Base-by-base conservation (phyloP, 345 rosid genomes). In the Arabidopsis arenosa region DNA sequence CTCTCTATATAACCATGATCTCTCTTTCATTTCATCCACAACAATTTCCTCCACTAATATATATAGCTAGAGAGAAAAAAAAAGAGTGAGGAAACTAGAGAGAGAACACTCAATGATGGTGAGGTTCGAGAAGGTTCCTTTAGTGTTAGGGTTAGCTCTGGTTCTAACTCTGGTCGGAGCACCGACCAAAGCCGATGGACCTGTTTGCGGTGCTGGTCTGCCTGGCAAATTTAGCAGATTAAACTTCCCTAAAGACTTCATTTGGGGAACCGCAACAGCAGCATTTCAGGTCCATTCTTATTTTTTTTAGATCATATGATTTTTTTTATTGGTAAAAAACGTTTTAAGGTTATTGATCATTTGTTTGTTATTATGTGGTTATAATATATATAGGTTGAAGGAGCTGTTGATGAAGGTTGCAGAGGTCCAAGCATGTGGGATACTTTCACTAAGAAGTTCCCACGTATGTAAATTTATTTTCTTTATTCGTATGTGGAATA, bases 361-460 rank as follows among this genome's bases (percentile, higher is more conserved):
- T 28, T 39, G 13, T 12, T 65, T 75, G 9, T 32, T 57, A 6
- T 40, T 1, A 41, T 59, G n/a, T 40, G 28, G 21, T 12, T 28
- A 4, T 28, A n/a, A 13, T 9, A 12, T 45, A 13, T 9, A 12
- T 45, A 77, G 80, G 75, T 70, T 47, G 80, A 77, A 55, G 80
- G 80, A 55, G 80, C 80, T 45, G 80, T 77, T 44, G 7, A 64
- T 4, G 75, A 77, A 70, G 80, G 76, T 21, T 77, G 80, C 28
- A 77, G 71, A 70, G 80, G 80, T 17, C 80, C 80, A 64, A 77
- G 80, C 76, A 77, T 77, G 80, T 77, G 80, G 80, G 76, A 77
- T 17, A 63, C 71, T 18, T 77, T 41, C 71, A 63, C 75, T 39
- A 56, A 63, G 60, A 37, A 64, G 17, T 70, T 2, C 10, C 80